Base-by-base conservation (phyloP, 1,284 basidiomycete species). In the Trichosporon coremiiforme region DNA sequence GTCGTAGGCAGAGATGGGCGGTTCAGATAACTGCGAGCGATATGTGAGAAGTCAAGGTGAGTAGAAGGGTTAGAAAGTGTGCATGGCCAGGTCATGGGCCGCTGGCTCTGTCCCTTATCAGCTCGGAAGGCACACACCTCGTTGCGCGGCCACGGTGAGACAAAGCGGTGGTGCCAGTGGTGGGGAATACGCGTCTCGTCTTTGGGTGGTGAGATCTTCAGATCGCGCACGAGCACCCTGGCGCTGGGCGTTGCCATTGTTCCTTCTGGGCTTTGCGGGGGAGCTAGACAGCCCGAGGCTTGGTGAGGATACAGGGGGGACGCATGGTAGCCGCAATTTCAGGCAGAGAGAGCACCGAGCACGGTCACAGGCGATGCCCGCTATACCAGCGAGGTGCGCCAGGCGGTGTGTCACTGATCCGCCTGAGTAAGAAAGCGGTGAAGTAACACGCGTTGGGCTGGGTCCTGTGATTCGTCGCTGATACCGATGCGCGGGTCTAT, bases 141-240 rank as follows among this genome's bases (percentile, higher is more conserved):
- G 41, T 15, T 17, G 3, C 17, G 41, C 17, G 41, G 41, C 17
- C 15, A 45, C 4, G 41, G 41, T n/a, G 41, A 15, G 41, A 45
- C 41, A 15, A 45, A 12, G 41, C 41, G 15, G 41, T 45, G 41
- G 41, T 17, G 4, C 36, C 36, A 38, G 8, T 4, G 8, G 41
- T n/a, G 12, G n/a, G 41, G 41, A 15, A 12, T 8, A n/a, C 41
- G 41, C 41, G 41, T 45, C 41, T n/a, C 12, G 4, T 8, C 12
- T 15, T 17, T 12, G 13, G 17, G 12, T 15, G 13, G 36, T 38
- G 41, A 45, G 41, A 45, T 45, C 41, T n/a, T 45, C 41, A 45
- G 41, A 45, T 45, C 41, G 41, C 41, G 41, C 41, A n/a, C 41
- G 41, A 45, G 41, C 41, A 45, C 41, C 41, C 41, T 45, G 41